Evolutionary conservation across 305 asterid species (phyloP).

Genomic region (Solanum chacoense): DNA sequence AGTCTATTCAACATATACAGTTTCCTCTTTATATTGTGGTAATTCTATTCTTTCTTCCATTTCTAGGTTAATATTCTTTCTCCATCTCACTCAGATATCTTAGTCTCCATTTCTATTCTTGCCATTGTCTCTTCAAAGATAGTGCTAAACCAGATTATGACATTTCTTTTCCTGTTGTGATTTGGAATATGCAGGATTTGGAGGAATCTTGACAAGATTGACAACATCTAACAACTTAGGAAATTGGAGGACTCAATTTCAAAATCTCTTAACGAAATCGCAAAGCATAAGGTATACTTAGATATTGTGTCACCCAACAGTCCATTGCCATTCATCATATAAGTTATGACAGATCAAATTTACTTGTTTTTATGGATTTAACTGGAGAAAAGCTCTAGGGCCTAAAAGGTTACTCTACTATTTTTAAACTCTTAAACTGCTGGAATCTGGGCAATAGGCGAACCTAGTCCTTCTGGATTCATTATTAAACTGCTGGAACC

Average conservation of each 20-base stretch:
- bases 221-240: not conserved
- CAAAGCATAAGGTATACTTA: not conserved
- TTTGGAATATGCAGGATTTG: conserved; percentile 1
- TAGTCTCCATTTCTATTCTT: too few species aligned
- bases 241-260: not conserved
- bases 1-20: conserved; percentile 25
- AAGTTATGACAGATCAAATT: not conserved
- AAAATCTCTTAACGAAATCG: not conserved
- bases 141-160: not conserved
- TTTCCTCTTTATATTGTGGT: not conserved
- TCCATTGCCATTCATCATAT: not conserved
- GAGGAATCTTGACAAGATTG: not conserved
- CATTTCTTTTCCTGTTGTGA: not conserved
- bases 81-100: too few species aligned
- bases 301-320: not conserved
- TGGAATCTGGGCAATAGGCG: too few species aligned
- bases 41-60: not conserved
- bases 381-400: not conserved
- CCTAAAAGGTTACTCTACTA: not conserved
- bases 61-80: too few species aligned
- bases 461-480: too few species aligned
- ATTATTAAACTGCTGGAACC: too few species aligned
- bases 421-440: too few species aligned
- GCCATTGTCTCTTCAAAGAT: not conserved
- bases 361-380: not conserved